Evolutionary conservation across 2,329 filamentous ascomycete genomes (phyloP), one percentile per base, ranked within the genome.

Genomic region (Cladosporium sp.): DNA sequence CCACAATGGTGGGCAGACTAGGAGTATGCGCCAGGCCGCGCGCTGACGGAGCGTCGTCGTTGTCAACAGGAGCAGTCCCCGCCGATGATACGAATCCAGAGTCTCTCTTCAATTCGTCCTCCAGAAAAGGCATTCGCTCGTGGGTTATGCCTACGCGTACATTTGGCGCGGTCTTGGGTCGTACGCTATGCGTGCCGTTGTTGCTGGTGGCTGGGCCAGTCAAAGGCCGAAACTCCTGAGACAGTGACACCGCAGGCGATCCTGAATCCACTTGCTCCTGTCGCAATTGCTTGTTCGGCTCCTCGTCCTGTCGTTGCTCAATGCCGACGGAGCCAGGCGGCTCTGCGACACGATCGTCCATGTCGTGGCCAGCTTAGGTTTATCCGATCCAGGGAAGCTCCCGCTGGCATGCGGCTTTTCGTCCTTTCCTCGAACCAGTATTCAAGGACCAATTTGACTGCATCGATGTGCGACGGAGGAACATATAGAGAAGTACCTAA

Each of bases 1-100:
- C 49, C 34, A 78, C 67, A 59, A 79, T 78, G 30, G 72, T 73
- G 40, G 78, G 78, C 47, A 78, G 70, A 34, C 47, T 58, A 2
- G 55, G 55, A 1, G 55, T 51, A 11, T 50, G 55, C 45, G 42
- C 40, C 9, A 55, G 39, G 14, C 51, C 25, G 22, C 39, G 51
- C 30, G 40, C 42, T 25, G 42, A 42, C 34, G 52, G n/a, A 38
- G 52, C n/a, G 22, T 28, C 17, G 40, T 56, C 52, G 7, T 36
- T 43, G 8, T 25, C 17, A 47, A n/a, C 11, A 12, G 54, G n/a
- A 3, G 2, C 45, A 9, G n/a, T 51, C 15, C 36, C 52, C 8
- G 50, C 40, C 11, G 69, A 69, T 42, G 69, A 60, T 20, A 65
- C 70, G 52, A 73, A 65, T 54, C 63, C 72, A 38, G 69, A 72